These are phyloP conservation scores for Leucosporidium scottii DNA, from an alignment of 768 basidiomycete species.

Conservation along the genomic window DNA sequence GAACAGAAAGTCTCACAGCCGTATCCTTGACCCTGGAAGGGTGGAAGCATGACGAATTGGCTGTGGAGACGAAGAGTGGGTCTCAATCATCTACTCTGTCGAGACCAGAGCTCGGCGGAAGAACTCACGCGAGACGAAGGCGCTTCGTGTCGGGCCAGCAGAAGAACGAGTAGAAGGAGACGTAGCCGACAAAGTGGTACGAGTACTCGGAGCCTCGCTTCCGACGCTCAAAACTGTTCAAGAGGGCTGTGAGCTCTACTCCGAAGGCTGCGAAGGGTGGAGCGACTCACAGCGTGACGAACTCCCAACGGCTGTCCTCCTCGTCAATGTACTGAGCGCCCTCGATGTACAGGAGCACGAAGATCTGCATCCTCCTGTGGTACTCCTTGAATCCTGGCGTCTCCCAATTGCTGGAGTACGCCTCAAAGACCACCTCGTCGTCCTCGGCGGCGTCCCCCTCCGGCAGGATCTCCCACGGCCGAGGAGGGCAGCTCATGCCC, in stretches of 20 bases:
- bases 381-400: slow-evolving; percentile 85
- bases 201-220: slow-evolving; percentile 53
- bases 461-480: slow-evolving; percentile 22
- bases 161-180: slow-evolving; percentile 91
- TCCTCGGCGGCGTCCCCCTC: slow-evolving; percentile 49
- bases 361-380: slow-evolving; percentile 86
- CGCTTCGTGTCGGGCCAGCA: slow-evolving; percentile 87
- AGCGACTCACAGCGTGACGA: slow-evolving; percentile 65
- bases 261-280: neutral
- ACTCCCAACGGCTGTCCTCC: slow-evolving; percentile 90
- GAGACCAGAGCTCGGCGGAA: neutral
- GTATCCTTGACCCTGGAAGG: slow-evolving; percentile 81
- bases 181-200: slow-evolving; percentile 92
- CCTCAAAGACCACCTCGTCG: slow-evolving; percentile 70
- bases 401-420: slow-evolving; percentile 81
- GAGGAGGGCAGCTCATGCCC: slow-evolving; percentile 13
- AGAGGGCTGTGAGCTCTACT: neutral
- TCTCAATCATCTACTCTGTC: neutral
- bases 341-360: slow-evolving; percentile 90
- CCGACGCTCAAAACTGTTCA: slow-evolving; percentile 73
- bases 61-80: slow-evolving; percentile 44
- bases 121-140: slow-evolving; percentile 67
- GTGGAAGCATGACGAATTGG: slow-evolving; percentile 88
- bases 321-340: slow-evolving; percentile 91
- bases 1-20: slow-evolving; percentile 58